These are phyloP conservation scores for Leccinum aurantiacum DNA, from an alignment of 768 basidiomycete genomes.

Conservation along the genomic window DNA sequence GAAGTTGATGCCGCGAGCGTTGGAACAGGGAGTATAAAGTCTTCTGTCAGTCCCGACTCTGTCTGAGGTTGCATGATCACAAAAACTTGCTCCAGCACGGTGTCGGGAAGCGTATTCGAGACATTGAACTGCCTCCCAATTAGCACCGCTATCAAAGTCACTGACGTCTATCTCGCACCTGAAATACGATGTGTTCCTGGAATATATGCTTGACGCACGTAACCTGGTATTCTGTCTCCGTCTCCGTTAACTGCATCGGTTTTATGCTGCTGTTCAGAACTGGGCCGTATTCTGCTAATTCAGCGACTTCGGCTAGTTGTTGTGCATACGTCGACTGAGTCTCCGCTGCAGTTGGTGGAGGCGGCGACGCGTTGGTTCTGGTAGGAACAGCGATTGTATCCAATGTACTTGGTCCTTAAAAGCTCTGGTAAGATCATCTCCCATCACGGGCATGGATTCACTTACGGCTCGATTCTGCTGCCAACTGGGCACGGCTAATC, in stretches of 20 bases:
- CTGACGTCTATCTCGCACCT: slow-evolving; percentile 49
- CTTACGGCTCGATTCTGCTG: slow-evolving; percentile 85
- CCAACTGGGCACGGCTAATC: slow-evolving; percentile 90
- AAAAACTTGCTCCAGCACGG: slow-evolving; percentile 90
- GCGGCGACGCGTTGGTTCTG: slow-evolving; percentile 57
- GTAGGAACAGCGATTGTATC: slow-evolving; percentile 81
- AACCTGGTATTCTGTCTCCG: slow-evolving; percentile 97
- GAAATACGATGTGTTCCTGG: slow-evolving; percentile 94
- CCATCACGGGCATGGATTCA: slow-evolving; percentile 3
- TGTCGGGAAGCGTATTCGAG: slow-evolving; percentile 94
- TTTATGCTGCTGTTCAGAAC: slow-evolving; percentile 84
- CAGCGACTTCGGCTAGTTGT: slow-evolving; percentile 84
- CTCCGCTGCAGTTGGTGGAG: slow-evolving; percentile 82
- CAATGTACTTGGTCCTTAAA: slow-evolving; percentile 75
- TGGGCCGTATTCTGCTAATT: slow-evolving; percentile 81
- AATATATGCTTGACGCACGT: slow-evolving; percentile 96
- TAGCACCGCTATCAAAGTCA: slow-evolving; percentile 5
- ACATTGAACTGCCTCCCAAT: slow-evolving; percentile 77
- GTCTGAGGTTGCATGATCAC: slow-evolving; percentile 87
- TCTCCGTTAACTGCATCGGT: slow-evolving; percentile 85
- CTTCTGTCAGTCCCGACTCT: slow-evolving; percentile 78
- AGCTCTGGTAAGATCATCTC: slow-evolving; percentile 12
- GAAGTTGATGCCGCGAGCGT: slow-evolving; percentile 67
- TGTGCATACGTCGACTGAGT: slow-evolving; percentile 84
- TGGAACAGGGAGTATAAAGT: slow-evolving; percentile 88